Evolutionary conservation across 352 stramenopile species (phyloP), one percentile per base, ranked within the genome.

Genomic region (Phytophthora ramorum): DNA sequence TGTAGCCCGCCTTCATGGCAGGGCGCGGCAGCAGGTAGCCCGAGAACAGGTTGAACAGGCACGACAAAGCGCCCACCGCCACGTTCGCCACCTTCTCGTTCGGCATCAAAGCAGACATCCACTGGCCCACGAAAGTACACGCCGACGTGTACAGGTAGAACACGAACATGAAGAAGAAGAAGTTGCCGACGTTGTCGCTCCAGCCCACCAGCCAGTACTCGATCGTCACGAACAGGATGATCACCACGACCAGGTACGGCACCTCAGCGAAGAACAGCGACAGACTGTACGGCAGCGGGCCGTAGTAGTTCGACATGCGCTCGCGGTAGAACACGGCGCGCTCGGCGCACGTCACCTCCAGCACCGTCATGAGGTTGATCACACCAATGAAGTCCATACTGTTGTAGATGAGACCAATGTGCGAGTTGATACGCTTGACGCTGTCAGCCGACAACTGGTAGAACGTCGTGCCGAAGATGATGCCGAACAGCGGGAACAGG

Each of bases 41-140:
- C 1, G 61, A 67, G 58, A 90, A 90, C 57, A 88, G 35, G 70
- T 89, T 91, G 62, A 91, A 81, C 43, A 89, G 45, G 48, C 72
- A 85, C 54, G 81, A 91, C 2, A 90, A 38, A 0, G 79, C 81
- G 49, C 81, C 81, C 20, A 91, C 81, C 7, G 81, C 81, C 7
- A 91, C 81, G 58, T 88, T 90, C 24, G 79, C 81, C 37, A 90
- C 81, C 78, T 90, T 90, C 54, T 75, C 62, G 58, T 89, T 90
- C n/a, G 81, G 81, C 64, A 70, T 87, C 61, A 90, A 58, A 49
- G 73, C 81, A 12, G 79, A 75, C 81, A 90, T 90, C 79, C 79
- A 90, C 63, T 90, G 81, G 5, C 81, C 81, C 4, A 87, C 55
- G 58, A 79, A 89, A 37, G 79, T 89, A 58, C 76, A 89, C 1